Conservation (phyloP, 78 protist species). For the Dictyostelium brefeldianum region DNA sequence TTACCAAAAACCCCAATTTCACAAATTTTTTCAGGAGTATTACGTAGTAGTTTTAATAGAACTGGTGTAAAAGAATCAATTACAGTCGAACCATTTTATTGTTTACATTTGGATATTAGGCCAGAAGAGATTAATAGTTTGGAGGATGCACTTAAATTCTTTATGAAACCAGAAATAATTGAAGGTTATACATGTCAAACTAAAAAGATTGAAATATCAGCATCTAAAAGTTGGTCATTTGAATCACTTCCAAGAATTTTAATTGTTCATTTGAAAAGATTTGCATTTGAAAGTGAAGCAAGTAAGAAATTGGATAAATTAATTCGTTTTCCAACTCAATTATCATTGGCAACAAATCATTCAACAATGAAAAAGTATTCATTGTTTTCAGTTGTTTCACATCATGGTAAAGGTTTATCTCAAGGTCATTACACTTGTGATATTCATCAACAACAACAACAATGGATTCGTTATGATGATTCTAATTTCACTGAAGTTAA, state of each 20-base stretch:
- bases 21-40: slow-evolving; percentile 69
- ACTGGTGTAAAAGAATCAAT: slow-evolving; percentile 49
- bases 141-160: slow-evolving; percentile 61
- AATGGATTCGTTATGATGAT: slow-evolving; percentile 72
- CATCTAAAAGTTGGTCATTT: slow-evolving; percentile 56
- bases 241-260: slow-evolving; percentile 53
- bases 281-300: slow-evolving; percentile 53
- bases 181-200: slow-evolving; percentile 66
- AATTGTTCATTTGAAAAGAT: slow-evolving; percentile 63
- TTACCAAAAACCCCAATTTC: slow-evolving; percentile 70
- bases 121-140: slow-evolving; percentile 47
- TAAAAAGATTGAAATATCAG: slow-evolving; percentile 47
- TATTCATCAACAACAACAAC: slow-evolving; percentile 28
- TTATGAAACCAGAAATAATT: slow-evolving; percentile 44
- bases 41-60: slow-evolving; percentile 66
- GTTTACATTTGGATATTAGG: slow-evolving; percentile 69
- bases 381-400: slow-evolving; percentile 39
- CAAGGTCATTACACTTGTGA: slow-evolving; percentile 82
- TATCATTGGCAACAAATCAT: slow-evolving; percentile 21
- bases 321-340: slow-evolving; percentile 48
- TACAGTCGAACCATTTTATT: slow-evolving; percentile 68
- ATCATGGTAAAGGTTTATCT: slow-evolving; percentile 72
- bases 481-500: slow-evolving; percentile 33
- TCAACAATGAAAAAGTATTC: slow-evolving; percentile 8
- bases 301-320: slow-evolving; percentile 58